A percentile compares a stretch with the other conserved stretches of the same genome.
Evolutionary conservation across 352 stramenopile genomes (phyloP).

Genomic region (Globisporangium cederbergense): DNA sequence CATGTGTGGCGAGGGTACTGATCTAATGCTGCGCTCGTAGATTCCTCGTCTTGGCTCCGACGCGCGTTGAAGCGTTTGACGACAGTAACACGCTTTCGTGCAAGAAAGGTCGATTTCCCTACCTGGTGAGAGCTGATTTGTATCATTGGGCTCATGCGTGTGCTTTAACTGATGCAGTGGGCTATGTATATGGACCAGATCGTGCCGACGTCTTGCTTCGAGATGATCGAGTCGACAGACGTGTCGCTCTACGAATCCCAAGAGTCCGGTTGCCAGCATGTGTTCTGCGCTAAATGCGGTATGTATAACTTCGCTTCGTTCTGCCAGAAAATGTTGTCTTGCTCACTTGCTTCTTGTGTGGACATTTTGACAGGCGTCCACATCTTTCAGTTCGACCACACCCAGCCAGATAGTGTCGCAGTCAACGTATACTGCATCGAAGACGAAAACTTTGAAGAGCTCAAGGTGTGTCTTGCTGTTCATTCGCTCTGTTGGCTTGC

Average conservation of each 20-base stretch:
- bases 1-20: not conserved
- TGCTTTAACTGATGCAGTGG: not conserved
- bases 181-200: conserved; percentile 29
- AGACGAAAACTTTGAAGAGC: conserved; percentile 76
- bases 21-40: conserved; percentile 23
- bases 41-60: conserved; percentile 72
- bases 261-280: conserved; percentile 62
- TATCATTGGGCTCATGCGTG: no score
- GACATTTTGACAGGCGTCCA: conserved; percentile 46
- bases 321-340: not conserved
- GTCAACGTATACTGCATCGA: conserved; percentile 84
- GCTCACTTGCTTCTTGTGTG: conserved; percentile 4
- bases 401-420: conserved; percentile 58
- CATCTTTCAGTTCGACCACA: conserved; percentile 84
- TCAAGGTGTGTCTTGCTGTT: conserved; percentile 46
- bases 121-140: conserved; percentile 35
- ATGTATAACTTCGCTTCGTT: conserved; percentile 12
- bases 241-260: conserved; percentile 76
- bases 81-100: conserved; percentile 80
- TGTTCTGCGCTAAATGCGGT: conserved; percentile 81
- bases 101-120: conserved; percentile 80
- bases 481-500: not conserved
- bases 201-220: conserved; percentile 69
- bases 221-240: conserved; percentile 65
- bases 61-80: conserved; percentile 76